Conservation (phyloP, 345 rosid genomes). For the Cochlearia excelsa region DNA sequence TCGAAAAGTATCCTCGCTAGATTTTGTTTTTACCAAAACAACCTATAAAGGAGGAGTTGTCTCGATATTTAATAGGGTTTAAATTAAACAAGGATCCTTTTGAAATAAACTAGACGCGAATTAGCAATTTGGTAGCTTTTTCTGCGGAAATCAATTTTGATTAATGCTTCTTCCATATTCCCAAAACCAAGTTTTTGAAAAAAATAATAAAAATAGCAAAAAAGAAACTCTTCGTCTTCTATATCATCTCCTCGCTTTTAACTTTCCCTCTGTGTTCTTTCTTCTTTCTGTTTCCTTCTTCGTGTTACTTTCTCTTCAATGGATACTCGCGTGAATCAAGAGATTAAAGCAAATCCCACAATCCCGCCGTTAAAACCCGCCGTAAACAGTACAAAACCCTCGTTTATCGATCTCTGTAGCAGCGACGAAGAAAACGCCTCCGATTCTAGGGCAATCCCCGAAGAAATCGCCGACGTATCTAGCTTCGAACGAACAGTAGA, state of each 20-base stretch:
- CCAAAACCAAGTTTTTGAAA: no score
- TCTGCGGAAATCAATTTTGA: no score
- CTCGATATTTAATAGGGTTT: no score
- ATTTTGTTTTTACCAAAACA: no score
- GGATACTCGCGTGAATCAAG: constrained; percentile 49
- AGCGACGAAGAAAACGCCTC: constrained; percentile 36
- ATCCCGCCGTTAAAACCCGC: constrained; percentile 3
- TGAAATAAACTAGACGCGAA: no score
- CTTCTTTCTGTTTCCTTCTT: not conserved
- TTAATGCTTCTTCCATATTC: no score
- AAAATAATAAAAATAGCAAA: no score
- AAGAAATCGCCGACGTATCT: not conserved
- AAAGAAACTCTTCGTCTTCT: no score
- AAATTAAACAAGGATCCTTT: no score
- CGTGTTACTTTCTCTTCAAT: constrained; percentile 15
- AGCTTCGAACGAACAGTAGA: constrained; percentile 6
- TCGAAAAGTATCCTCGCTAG: no score
- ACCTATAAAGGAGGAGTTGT: no score
- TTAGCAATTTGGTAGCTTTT: no score
- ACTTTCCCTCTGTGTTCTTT: not conserved
- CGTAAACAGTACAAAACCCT: not conserved
- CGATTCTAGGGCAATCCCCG: not conserved
- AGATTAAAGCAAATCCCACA: constrained; percentile 27
- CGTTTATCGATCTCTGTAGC: constrained; percentile 51
- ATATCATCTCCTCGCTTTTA: not conserved